Evolutionary conservation across 108 stramenopile species (phyloP), one percentile per base, ranked within the genome.

Genomic region (Conticribra guillardii): DNA sequence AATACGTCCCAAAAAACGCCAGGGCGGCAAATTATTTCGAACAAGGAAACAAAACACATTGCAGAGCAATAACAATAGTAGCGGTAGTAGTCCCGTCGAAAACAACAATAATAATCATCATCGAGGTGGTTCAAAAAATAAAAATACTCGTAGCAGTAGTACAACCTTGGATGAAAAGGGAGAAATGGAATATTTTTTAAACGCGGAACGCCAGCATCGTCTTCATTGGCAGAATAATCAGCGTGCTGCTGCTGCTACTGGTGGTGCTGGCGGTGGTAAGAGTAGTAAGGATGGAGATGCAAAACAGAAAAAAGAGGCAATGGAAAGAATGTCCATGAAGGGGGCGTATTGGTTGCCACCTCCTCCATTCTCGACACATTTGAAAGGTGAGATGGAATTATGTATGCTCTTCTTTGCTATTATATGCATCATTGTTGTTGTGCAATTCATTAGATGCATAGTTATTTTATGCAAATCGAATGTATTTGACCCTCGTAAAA

Each of bases 291-390:
- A 30, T 22, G 28, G 7, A 66, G 29, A 4, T 15, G 51, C 30
- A 26, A 9, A 60, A 14, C 16, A 19, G 17, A 44, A 4, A 26
- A 22, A 33, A 30, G 32, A 64, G 26, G 31, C 28, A 64, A 26
- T n/a, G n/a, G n/a, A n/a, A n/a, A n/a, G n/a, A n/a, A n/a, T n/a
- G n/a, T n/a, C n/a, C n/a, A n/a, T n/a, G n/a, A n/a, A 21, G 2
- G 67, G 62, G 37, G 27, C 62, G 32, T 64, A 64, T 28, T 78
- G 78, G 78, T 49, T 83, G 14, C 82, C 82, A 1, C 82, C 82
- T 41, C 76, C 76, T 24, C 82, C 82, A 22, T 83, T 83, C 53
- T 69, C 79, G 17, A 46, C 82, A 3, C 60, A 56, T 37, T n/a
- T 27, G 21, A 50, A 44, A 56, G 49, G 51, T 41, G 34, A 41